Evolutionary conservation across 257 asterid species (phyloP).

Genomic region (Fraxinus pennsylvanica): DNA sequence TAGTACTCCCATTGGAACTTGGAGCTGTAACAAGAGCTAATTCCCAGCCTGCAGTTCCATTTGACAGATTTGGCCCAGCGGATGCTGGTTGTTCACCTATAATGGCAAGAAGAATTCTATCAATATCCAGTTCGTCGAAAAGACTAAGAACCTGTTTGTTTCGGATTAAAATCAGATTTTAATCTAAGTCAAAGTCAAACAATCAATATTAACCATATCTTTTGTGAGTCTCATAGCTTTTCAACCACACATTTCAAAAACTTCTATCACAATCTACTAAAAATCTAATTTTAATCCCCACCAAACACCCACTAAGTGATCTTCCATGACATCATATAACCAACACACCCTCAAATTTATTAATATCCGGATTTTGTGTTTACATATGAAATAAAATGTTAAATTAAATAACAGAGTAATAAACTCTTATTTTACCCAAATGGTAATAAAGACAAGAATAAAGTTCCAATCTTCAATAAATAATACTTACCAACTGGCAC

Average conservation of each 20-base stretch:
- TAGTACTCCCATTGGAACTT: slow-evolving; percentile 67
- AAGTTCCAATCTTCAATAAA: not conserved
- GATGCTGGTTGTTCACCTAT: slow-evolving; percentile 60
- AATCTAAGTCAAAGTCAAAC: too few species aligned
- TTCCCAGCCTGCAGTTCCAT: slow-evolving; percentile 91
- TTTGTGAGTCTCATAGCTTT: too few species aligned
- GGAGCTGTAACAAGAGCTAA: slow-evolving; percentile 89
- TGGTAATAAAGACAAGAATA: not conserved
- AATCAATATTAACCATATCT: too few species aligned
- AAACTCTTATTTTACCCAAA: not conserved
- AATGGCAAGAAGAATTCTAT: slow-evolving; percentile 1
- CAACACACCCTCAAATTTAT: too few species aligned
- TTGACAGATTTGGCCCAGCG: slow-evolving; percentile 44
- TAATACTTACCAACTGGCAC: slow-evolving; percentile 71
- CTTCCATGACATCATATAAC: too few species aligned
- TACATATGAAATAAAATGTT: too few species aligned
- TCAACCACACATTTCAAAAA: too few species aligned
- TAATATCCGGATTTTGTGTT: too few species aligned
- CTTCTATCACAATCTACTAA: too few species aligned
- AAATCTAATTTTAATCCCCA: too few species aligned
- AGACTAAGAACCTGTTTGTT: not conserved
- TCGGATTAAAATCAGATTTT: too few species aligned
- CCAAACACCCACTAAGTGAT: too few species aligned
- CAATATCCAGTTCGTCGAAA: slow-evolving; percentile 5
- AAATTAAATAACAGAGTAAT: not conserved